Evolutionary conservation across 306 rosid genomes (phyloP).

Genomic region (Sechiopsis laciniata): DNA sequence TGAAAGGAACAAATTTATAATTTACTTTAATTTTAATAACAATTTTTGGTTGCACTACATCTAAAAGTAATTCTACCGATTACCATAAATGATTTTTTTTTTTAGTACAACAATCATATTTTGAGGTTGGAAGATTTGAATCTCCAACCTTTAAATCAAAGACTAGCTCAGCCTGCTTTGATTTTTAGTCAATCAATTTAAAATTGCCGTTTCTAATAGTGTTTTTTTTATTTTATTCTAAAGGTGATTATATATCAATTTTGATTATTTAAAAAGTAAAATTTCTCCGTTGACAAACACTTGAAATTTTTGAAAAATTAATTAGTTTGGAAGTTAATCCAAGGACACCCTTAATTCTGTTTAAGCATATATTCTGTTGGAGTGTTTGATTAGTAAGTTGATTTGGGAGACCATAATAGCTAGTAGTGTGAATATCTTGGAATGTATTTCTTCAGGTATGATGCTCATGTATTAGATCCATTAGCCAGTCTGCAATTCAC

Average conservation of each 20-base stretch:
- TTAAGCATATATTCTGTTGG: not conserved
- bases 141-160: no score
- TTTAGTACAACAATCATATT: no score
- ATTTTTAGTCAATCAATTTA: not conserved
- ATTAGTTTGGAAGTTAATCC: not conserved
- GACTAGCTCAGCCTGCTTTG: no score
- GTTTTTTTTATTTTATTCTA: no score
- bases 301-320: no score
- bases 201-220: no score
- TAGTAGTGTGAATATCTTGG: constrained; percentile 12
- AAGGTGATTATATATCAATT: not conserved
- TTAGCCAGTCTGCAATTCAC: constrained; percentile 74
- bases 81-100: not conserved
- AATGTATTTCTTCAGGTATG: constrained; percentile 45
- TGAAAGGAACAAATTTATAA: no score
- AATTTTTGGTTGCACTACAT: no score
- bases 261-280: no score
- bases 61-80: no score
- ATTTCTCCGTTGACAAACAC: not conserved
- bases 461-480: constrained; percentile 87
- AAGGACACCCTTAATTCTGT: not conserved
- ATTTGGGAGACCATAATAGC: not conserved
- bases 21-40: no score
- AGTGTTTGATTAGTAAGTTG: not conserved
- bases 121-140: no score